These are phyloP conservation scores for Sicyos baderoa DNA, from an alignment of 306 rosid species.

Conservation along the genomic window DNA sequence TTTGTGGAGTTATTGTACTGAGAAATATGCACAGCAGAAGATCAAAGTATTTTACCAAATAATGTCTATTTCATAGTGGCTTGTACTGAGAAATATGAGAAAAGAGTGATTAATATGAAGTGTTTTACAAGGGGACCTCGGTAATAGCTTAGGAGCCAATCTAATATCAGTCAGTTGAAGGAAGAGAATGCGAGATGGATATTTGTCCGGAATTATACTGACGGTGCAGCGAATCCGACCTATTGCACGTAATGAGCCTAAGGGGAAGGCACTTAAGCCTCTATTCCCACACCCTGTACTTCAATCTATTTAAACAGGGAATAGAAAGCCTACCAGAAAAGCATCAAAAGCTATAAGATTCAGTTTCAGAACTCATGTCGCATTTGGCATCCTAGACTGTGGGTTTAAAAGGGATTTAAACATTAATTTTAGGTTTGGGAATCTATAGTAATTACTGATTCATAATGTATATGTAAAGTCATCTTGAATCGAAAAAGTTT, in stretches of 20 bases:
- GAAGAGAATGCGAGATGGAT: background rate
- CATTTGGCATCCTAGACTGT: background rate
- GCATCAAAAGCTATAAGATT: constrained; percentile 2
- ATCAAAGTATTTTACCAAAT: background rate
- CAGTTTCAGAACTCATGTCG: background rate
- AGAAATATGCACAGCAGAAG: background rate
- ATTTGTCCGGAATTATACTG: background rate
- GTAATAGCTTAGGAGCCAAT: too few relatives aligned
- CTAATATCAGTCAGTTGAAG: background rate
- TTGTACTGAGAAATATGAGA: too few relatives aligned
- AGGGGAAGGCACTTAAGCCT: background rate
- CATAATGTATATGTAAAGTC: background rate
- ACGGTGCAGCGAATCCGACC: background rate
- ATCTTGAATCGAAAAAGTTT: background rate
- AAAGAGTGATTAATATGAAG: too few relatives aligned
- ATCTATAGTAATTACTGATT: too few relatives aligned
- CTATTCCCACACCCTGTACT: background rate
- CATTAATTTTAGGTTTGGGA: background rate
- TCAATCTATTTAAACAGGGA: background rate
- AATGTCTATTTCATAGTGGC: background rate
- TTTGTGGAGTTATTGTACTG: background rate
- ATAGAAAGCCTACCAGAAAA: background rate
- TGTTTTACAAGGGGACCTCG: too few relatives aligned
- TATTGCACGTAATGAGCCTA: background rate
- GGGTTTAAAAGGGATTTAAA: background rate